phyloP scores from a whole-genome alignment of 768 basidiomycete species.

The Pholiota microspora region DNA sequence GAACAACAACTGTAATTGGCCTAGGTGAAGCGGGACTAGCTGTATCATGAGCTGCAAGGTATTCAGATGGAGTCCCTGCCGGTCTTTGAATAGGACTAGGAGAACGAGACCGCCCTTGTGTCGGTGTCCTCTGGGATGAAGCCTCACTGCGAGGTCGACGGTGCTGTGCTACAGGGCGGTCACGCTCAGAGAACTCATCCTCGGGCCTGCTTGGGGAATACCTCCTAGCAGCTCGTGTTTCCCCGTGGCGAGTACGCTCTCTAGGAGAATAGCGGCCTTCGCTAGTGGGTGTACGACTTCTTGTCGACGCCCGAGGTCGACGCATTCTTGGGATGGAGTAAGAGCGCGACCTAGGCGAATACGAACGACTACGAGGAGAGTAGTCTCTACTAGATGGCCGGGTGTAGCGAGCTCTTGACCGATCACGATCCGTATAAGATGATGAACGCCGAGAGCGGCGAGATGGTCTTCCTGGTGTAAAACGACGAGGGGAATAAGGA shows the following conservation, averaged over 20 bases:
- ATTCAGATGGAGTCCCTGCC: background rate
- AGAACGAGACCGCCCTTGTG: conserved; percentile 7
- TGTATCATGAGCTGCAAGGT: background rate
- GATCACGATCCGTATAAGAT: conserved; percentile 2
- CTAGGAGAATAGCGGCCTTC: background rate
- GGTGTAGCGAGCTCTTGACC: background rate
- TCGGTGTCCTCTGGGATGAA: background rate
- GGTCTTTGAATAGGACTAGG: conserved; percentile 5
- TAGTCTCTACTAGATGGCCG: background rate
- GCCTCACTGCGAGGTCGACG: background rate
- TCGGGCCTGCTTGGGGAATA: background rate
- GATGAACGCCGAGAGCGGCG: conserved; percentile 9
- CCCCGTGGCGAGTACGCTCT: background rate
- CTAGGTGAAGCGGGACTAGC: conserved; percentile 5
- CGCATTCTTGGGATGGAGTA: background rate
- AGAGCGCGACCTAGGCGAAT: conserved; percentile 1
- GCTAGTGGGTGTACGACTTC: background rate
- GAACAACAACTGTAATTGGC: conserved; percentile 12
- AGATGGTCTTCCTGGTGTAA: conserved; percentile 1
- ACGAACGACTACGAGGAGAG: conserved; percentile 1
- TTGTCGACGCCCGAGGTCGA: background rate
- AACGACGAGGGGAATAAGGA: conserved; percentile 2
- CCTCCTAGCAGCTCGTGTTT: background rate
- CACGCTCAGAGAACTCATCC: background rate
- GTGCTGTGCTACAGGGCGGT: background rate